Conservation (phyloP, 495 filamentous ascomycete genomes). For the Talaromyces trachyspermus region DNA sequence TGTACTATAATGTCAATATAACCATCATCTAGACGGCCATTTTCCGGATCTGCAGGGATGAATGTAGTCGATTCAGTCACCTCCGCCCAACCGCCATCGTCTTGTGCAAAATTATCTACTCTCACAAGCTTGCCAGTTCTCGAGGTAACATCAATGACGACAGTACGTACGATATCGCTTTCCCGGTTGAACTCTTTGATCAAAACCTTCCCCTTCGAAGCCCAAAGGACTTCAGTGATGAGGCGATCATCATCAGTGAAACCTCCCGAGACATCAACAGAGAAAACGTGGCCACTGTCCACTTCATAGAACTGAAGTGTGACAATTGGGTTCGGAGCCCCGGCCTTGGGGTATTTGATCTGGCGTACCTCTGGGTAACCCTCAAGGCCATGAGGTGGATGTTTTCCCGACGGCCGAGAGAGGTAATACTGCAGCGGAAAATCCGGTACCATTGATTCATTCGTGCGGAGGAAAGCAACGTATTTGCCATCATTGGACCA, state of each 20-base stretch:
- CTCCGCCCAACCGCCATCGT: constrained; percentile 97
- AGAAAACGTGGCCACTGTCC: constrained; percentile 68
- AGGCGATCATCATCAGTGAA: constrained; percentile 77
- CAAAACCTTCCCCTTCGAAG: constrained; percentile 65
- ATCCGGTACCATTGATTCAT: constrained; percentile 85
- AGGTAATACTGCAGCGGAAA: constrained; percentile 94
- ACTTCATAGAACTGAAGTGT: constrained; percentile 85
- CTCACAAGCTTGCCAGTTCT: constrained; percentile 75
- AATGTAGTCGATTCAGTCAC: constrained; percentile 79
- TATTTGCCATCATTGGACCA: constrained; percentile 85
- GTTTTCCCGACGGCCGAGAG: constrained; percentile 71
- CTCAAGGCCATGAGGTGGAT: constrained; percentile 67
- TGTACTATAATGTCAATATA: constrained; percentile 90
- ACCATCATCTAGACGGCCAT: constrained; percentile 72
- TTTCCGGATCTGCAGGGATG: constrained; percentile 74
- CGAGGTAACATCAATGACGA: constrained; percentile 70
- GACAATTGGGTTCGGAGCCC: constrained; percentile 86
- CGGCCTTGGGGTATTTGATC: constrained; percentile 97
- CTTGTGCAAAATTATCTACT: constrained; percentile 62
- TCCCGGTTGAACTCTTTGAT: constrained; percentile 91
- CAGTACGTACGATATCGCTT: constrained; percentile 79
- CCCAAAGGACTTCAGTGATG: constrained; percentile 93
- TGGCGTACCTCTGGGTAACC: constrained; percentile 82
- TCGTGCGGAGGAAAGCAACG: constrained; percentile 84
- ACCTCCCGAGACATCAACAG: constrained; percentile 66